phyloP scores from a whole-genome alignment of 371 early-diverging fungal species.

The Cokeromyces recurvatus region DNA sequence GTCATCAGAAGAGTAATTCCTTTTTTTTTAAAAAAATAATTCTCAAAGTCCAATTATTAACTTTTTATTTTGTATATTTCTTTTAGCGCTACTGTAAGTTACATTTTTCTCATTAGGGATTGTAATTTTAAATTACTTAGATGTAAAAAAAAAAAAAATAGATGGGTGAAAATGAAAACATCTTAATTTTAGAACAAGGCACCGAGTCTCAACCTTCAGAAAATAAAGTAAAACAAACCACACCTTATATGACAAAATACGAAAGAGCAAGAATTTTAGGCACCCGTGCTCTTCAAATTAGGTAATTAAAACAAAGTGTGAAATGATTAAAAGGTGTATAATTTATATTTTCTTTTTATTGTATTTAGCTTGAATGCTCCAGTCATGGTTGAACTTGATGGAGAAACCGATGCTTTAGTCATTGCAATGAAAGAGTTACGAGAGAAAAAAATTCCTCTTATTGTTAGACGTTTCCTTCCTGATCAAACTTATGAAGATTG shows the following conservation, averaged over 20 bases:
- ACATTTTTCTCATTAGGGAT: background rate
- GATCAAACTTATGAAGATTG: conserved; percentile 98
- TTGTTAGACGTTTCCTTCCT: conserved; percentile 95
- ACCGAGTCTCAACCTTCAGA: conserved; percentile 10
- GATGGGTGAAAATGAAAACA: conserved; percentile 12
- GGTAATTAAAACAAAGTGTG: conserved; percentile 28
- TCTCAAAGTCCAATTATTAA: no score
- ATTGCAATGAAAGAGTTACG: conserved; percentile 98
- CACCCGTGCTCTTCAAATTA: conserved; percentile 82
- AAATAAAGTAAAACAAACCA: conserved; percentile 70
- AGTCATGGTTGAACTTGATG: conserved; percentile 95
- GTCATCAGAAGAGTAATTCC: no score
- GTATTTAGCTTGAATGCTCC: conserved; percentile 94
- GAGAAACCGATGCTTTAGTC: conserved; percentile 95
- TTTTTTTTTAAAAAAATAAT: no score
- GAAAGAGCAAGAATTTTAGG: conserved; percentile 98
- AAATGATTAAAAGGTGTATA: background rate
- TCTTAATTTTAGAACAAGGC: conserved; percentile 13
- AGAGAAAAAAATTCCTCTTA: conserved; percentile 94
- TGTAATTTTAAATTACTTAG: no score
- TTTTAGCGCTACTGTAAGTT: conserved; percentile 4
- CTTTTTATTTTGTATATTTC: no score
- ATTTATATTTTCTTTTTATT: background rate
- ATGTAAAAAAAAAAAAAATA: no score
- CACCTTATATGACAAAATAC: conserved; percentile 99